Base-by-base conservation (phyloP, 2,329 filamentous ascomycete species). In the Penicillium sp. region DNA sequence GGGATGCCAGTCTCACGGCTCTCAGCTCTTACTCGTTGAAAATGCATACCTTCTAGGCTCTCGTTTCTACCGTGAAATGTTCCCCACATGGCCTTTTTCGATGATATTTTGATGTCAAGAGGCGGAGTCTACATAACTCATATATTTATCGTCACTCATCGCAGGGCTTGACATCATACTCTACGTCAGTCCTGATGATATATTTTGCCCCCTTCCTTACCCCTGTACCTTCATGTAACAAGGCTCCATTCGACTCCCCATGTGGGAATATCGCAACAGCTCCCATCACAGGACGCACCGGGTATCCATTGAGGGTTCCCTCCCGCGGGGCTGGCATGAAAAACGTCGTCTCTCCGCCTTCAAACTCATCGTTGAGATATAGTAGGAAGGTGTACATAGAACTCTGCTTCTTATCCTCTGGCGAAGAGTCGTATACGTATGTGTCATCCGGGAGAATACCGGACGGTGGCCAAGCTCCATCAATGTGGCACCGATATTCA, bases 381-480 rank as follows among this genome's bases (percentile, higher is more conserved):
- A 89, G 79, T 16, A 89, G 70, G 65, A 89, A 88, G 0, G 86
- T 89, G 61, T 87, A 89, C 2, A 89, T 74, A 0, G 85, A 88
- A 26, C 85, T 88, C 68, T 88, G 86, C 61, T 80, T 84, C 30
- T 80, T 80, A 0, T 75, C 76, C 1, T 77, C 58, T 0, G 86
- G 86, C 1, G 86, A 89, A 1, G 81, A 74, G 61, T 90, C 87
- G 69, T 89, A 90, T 4, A 87, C 77, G 53, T 89, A 89, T 1
- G 75, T 80, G 59, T 82, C 79, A 49, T 80, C 77, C 0, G 82
- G 72, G 1, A 80, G 71, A 42, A 89, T 84, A 2, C 84, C 85
- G 0, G 86, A 89, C 0, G 87, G 87, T 12, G 87, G 87, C 87
- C 87, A 90, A 0, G 87, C 87, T 8, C 87, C 87, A 61, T 90